These are phyloP conservation scores for Triglochin maritima DNA, from an alignment of 106 monocot genomes.

Conservation along the genomic window DNA sequence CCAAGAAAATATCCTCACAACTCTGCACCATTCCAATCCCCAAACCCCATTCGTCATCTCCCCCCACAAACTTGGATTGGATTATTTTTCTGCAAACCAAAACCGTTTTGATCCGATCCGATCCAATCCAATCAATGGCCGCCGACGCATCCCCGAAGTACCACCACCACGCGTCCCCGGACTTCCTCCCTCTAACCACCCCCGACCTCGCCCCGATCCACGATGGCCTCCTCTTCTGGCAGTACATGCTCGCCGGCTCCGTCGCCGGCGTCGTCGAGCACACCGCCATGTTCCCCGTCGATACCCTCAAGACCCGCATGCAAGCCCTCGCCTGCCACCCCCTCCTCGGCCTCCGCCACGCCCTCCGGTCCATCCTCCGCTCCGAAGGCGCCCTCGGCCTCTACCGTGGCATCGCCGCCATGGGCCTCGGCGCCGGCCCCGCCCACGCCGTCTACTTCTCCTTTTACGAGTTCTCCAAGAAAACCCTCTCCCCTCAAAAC, in stretches of 20 bases:
- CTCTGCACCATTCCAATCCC: too few species aligned
- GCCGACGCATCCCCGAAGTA: slow-evolving; percentile 33
- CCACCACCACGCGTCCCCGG: slow-evolving; percentile 32
- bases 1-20: too few species aligned
- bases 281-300: slow-evolving; percentile 87
- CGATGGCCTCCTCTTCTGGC: slow-evolving; percentile 76
- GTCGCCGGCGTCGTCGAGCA: slow-evolving; percentile 79
- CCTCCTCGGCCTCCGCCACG: slow-evolving; percentile 20
- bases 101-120: not conserved
- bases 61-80: too few species aligned
- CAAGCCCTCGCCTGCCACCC: slow-evolving; percentile 28
- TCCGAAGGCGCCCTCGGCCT: slow-evolving; percentile 46
- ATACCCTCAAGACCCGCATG: slow-evolving; percentile 80
- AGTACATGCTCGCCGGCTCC: slow-evolving; percentile 78
- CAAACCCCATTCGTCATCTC: too few species aligned
- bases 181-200: slow-evolving; percentile 38
- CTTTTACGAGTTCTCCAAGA: slow-evolving; percentile 58
- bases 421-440: slow-evolving; percentile 75
- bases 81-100: too few species aligned
- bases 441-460: slow-evolving; percentile 88
- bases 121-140: not conserved
- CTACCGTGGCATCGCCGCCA: slow-evolving; percentile 70
- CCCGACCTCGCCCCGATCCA: slow-evolving; percentile 17
- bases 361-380: slow-evolving; percentile 22
- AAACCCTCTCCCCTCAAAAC: slow-evolving; percentile 25